phyloP scores from a whole-genome alignment of 2,329 filamentous ascomycete species.

The Fragosphaeria purpurea region DNA sequence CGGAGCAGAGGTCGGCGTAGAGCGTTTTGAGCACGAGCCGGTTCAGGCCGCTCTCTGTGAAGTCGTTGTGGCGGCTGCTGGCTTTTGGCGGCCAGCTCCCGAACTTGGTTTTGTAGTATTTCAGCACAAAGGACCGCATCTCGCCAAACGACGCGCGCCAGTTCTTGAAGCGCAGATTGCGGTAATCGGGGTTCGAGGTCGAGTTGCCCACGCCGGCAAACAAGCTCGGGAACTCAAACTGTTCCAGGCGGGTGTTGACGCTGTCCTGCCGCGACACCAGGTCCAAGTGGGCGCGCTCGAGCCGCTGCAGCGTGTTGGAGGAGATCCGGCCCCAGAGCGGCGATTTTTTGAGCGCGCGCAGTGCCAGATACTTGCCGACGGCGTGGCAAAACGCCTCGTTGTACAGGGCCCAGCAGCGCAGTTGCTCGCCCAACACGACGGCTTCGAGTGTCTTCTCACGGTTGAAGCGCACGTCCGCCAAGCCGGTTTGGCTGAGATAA shows the following conservation, averaged over 20 bases:
- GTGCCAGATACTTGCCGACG: conserved; percentile 73
- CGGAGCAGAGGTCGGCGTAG: conserved; percentile 73
- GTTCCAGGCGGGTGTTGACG: conserved; percentile 63
- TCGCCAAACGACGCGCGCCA: conserved; percentile 69
- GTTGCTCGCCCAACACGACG: conserved; percentile 76
- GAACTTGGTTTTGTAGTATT: conserved; percentile 52
- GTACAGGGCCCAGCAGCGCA: conserved; percentile 74
- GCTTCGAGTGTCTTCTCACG: conserved; percentile 84
- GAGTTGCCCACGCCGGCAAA: conserved; percentile 84
- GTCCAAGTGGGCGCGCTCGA: conserved; percentile 75
- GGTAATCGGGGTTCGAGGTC: conserved; percentile 66
- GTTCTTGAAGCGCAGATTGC: conserved; percentile 67
- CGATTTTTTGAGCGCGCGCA: conserved; percentile 50
- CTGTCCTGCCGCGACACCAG: conserved; percentile 61
- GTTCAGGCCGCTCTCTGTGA: conserved; percentile 79
- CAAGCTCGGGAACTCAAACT: conserved; percentile 84
- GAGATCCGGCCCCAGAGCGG: conserved; percentile 64
- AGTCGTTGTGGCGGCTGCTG: conserved; percentile 81
- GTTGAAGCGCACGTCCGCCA: conserved; percentile 73
- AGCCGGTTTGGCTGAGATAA: conserved; percentile 65
- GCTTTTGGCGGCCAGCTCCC: conserved; percentile 84
- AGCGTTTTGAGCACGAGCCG: conserved; percentile 70
- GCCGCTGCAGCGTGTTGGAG: conserved; percentile 59
- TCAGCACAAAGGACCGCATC: conserved; percentile 63
- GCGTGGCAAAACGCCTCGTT: conserved; percentile 88